A percentile compares a stretch with the other conserved stretches of the same genome.
These are phyloP conservation scores for Chaetomium strumarium DNA, from an alignment of 2,329 filamentous ascomycete genomes.

Conservation along the genomic window DNA sequence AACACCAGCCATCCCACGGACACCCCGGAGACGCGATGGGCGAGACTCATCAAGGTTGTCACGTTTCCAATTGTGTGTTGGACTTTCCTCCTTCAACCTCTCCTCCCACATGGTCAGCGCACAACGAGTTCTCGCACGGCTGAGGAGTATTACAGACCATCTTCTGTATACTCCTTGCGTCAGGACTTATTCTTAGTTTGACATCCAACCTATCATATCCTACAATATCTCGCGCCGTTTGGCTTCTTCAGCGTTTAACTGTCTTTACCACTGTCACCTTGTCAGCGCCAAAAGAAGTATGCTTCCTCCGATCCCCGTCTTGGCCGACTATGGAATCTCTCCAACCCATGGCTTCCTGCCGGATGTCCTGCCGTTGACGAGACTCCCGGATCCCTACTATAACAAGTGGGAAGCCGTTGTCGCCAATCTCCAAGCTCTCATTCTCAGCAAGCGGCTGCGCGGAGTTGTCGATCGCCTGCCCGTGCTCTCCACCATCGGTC, in stretches of 20 bases:
- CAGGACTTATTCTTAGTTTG: slow-evolving; percentile 38
- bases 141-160: slow-evolving; percentile 55
- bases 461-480: slow-evolving; percentile 75
- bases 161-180: slow-evolving; percentile 61
- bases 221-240: neutral
- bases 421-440: slow-evolving; percentile 77
- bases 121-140: slow-evolving; percentile 43
- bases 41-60: slow-evolving; percentile 5
- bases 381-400: slow-evolving; percentile 85
- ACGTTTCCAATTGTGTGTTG: neutral
- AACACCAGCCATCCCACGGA: slow-evolving; percentile 6
- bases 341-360: slow-evolving; percentile 81
- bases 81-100: neutral
- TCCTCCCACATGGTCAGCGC: slow-evolving; percentile 32
- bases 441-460: slow-evolving; percentile 78
- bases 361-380: slow-evolving; percentile 68
- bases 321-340: slow-evolving; percentile 76
- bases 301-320: slow-evolving; percentile 55
- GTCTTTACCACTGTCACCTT: neutral
- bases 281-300: slow-evolving; percentile 31
- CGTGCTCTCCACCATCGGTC: slow-evolving; percentile 72
- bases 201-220: too few relatives aligned
- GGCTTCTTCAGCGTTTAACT: neutral
- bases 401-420: slow-evolving; percentile 87
- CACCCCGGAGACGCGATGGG: neutral